Evolutionary conservation across 2,329 filamentous ascomycete species (phyloP).

Genomic region (Trichoderma asperellum): DNA sequence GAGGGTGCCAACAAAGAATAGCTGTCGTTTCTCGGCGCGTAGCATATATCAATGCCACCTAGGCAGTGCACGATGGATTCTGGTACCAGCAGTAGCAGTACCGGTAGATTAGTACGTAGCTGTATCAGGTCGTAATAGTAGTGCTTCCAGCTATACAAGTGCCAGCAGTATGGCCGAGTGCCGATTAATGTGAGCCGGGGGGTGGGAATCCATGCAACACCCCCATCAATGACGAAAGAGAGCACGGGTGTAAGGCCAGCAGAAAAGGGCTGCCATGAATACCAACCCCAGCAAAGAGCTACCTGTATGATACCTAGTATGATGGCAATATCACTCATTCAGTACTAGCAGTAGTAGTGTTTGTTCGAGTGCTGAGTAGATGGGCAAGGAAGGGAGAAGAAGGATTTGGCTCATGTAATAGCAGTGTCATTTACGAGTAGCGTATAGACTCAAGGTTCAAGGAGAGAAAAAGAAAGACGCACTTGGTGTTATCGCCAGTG

Average conservation of each 20-base stretch:
- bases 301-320: neutral
- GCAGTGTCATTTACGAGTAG: neutral
- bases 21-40: neutral
- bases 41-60: neutral
- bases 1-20: neutral
- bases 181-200: slow-evolving; percentile 8
- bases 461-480: neutral
- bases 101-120: neutral
- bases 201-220: neutral
- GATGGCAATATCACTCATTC: neutral
- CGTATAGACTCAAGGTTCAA: neutral
- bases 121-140: neutral
- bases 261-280: neutral
- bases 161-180: slow-evolving; percentile 8
- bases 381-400: slow-evolving; percentile 2
- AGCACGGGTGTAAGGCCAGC: neutral
- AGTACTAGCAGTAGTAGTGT: neutral
- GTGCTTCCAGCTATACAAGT: neutral
- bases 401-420: neutral
- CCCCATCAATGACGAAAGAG: slow-evolving; percentile 11
- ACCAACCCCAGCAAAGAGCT: neutral
- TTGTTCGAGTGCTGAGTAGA: neutral
- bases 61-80: neutral
- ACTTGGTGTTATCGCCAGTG: neutral
- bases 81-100: neutral